A percentile compares a stretch with the other conserved stretches of the same genome.
These are phyloP conservation scores for Leersia perrieri DNA, from an alignment of 176 grass and related monocot species.

Conservation along the genomic window DNA sequence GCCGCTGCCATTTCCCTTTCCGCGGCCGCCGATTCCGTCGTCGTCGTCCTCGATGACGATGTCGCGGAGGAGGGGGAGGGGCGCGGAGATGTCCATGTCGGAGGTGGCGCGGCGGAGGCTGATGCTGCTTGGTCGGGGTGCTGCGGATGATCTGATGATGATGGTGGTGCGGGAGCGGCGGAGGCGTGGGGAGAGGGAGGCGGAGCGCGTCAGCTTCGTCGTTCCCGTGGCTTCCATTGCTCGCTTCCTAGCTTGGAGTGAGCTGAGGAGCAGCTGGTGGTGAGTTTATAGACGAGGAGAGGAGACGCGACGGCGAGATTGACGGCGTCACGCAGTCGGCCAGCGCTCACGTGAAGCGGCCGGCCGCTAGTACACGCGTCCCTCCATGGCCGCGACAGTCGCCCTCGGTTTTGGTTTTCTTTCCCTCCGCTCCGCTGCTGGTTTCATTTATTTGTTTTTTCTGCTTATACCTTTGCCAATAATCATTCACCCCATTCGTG, in stretches of 20 bases:
- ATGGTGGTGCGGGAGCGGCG: background rate
- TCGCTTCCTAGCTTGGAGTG: background rate
- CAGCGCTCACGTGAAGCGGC: too few relatives aligned
- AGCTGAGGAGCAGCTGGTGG: background rate
- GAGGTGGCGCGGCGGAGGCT: conserved; percentile 59
- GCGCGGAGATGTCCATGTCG: conserved; percentile 47
- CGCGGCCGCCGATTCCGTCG: conserved; percentile 33
- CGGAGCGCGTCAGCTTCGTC: conserved; percentile 27
- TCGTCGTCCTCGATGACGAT: background rate
- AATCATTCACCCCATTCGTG: too few relatives aligned
- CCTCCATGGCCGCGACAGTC: too few relatives aligned
- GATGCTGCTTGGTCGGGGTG: background rate
- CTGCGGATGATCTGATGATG: background rate
- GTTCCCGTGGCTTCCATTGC: conserved; percentile 33
- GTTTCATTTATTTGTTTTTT: background rate
- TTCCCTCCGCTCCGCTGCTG: background rate
- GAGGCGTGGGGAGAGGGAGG: conserved; percentile 29
- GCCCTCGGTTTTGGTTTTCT: background rate
- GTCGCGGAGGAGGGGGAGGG: background rate
- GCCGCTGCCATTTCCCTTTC: conserved; percentile 37
- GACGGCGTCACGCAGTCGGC: background rate
- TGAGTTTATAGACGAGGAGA: conserved; percentile 2
- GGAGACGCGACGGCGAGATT: background rate
- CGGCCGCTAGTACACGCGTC: too few relatives aligned
- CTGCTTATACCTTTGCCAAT: background rate